Base-by-base conservation (phyloP, 208 protist species). In the Crithidia bombi region DNA sequence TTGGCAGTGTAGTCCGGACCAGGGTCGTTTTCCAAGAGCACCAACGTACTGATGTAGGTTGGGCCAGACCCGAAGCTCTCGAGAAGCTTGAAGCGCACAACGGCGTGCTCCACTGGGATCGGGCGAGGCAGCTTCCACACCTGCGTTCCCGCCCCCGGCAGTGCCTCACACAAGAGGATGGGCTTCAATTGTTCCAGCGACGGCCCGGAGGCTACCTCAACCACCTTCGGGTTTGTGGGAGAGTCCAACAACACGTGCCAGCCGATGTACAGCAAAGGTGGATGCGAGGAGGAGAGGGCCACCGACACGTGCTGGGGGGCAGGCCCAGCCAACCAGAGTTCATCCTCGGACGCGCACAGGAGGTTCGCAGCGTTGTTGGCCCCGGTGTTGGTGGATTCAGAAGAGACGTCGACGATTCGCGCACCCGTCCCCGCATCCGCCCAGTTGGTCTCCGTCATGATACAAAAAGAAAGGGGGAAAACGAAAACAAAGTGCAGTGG, bases 161-260 rank as follows among this genome's bases (percentile, higher is more conserved):
- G 73, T 11, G 89, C 89, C 67, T 92, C 71, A 50, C 91, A 96
- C 15, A 93, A 68, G 7, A 93, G 70, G 23, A 91, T 67, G 17
- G 82, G 38, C n/a, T 36, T 41, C 77, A 93, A 55, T 32, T 74
- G 51, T 15, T 87, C 66, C 5, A 36, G 14, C 0, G 83, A 81
- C 25, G 69, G 73, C 17, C 89, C 91, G 5, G 87, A 87, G 1
- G 85, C 81, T 2, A 96, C 73, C 62, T 94, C 87, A 6, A 96
- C 89, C 41, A 67, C 75, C 59, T 85, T 90, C 1, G 89, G 89
- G 79, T 96, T 96, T 6, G 87, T 94, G 19, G 87, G 46, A 67
- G 91, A 92, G 68, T 94, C 87, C 54, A 92, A 87, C 87, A 87
- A 93, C 17, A 96, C 91, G 38, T 94, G 79, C 89, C 91, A 96